Evolutionary conservation across 768 basidiomycete species (phyloP), one percentile per base, ranked within the genome.

Genomic region (Scleroderma citrinum): DNA sequence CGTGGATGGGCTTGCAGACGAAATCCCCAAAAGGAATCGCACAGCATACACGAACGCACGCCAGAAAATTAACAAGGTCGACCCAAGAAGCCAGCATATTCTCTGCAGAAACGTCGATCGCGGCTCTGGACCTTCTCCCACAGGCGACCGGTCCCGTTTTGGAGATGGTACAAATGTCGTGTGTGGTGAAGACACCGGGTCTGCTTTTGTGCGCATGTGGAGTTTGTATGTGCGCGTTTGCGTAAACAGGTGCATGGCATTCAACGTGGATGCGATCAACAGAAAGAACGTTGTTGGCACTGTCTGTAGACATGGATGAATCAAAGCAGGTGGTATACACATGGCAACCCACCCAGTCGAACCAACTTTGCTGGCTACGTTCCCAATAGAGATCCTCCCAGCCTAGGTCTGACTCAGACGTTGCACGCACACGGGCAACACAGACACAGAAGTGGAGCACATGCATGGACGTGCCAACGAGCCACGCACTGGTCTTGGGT

Each of bases 351-450:
- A 88, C 89, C 89, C 89, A 92, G 66, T 87, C 83, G 51, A 88
- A 83, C 87, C 87, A 87, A 3, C 81, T 71, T 17, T 73, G 69
- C 21, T 77, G 77, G 58, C 75, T 79, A 46, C 75, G 78, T 60
- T 85, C 85, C 49, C 76, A 75, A 51, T 85, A 83, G 69, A 89
- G 79, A 60, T 85, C 82, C 58, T 89, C 86, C 87, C 87, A 90
- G 3, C 81, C 83, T 17, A 83, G 58, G 53, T 90, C 85, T 8
- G 83, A 79, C 51, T 86, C 81, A 6, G 78, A 76, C 2, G 82
- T 70, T 6, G 70, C 65, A 19, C 78, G 71, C 43, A 80, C 66
- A 55, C 82, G 78, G 54, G 74, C 72, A 30, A 87, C 66, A 53
- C 87, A 75, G 35, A 85, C 69, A 60, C 72, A 79, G 46, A 90